These are phyloP conservation scores for Chiua sp. DNA, from an alignment of 1,284 basidiomycete species.

Conservation along the genomic window DNA sequence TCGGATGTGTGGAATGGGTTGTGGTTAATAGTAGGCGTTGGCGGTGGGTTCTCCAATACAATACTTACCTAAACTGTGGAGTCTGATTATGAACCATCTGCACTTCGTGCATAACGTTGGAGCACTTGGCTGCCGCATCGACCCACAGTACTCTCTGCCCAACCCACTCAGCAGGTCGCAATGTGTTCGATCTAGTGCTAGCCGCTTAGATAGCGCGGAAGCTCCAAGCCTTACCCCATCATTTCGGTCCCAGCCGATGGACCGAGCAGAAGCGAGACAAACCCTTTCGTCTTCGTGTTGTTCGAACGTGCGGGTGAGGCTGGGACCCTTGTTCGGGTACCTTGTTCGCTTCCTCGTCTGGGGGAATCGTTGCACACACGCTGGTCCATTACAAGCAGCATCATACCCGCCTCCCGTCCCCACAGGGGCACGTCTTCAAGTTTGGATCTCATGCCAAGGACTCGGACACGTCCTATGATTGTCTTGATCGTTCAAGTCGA, in stretches of 20 bases:
- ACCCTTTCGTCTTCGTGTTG: no score
- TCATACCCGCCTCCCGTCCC: no score
- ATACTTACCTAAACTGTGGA: not conserved
- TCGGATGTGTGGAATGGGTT: not conserved
- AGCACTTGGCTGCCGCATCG: not conserved
- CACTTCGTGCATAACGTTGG: not conserved
- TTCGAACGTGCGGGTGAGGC: no score
- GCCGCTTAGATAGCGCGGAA: not conserved
- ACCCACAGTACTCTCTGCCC: not conserved
- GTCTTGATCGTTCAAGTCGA: no score
- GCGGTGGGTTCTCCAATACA: not conserved
- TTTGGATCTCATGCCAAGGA: no score
- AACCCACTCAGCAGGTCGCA: not conserved
- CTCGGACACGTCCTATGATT: no score
- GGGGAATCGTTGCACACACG: no score
- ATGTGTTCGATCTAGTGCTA: not conserved
- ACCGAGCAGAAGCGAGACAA: not conserved
- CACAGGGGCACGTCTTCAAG: no score
- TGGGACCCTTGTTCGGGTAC: not conserved
- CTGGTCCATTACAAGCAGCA: no score
- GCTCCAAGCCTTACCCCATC: not conserved
- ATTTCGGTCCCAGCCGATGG: not conserved
- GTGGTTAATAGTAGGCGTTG: not conserved
- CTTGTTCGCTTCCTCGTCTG: not conserved
- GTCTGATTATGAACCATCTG: not conserved